Base-by-base conservation (phyloP, 1,139 yeast genomes). In the Taiozyma sp. region DNA sequence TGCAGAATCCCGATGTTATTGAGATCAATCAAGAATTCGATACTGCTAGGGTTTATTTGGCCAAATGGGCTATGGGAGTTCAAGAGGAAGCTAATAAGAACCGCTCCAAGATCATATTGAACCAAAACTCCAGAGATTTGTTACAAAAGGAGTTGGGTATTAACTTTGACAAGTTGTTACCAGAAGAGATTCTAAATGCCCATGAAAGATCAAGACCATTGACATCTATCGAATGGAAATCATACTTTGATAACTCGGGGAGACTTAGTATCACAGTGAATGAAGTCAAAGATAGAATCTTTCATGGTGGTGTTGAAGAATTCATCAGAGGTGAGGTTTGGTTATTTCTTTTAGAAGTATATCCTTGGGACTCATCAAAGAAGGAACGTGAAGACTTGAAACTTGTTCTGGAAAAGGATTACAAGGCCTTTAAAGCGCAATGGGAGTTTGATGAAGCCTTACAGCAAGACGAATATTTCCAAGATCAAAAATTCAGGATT, bases 51-150 rank as follows among this genome's bases (percentile, higher is more conserved):
- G 87, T 90, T 4, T 93, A 90, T 65, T 73, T 93, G 54, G 98
- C 99, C 6, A 90, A 90, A 70, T 93, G 99, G 99, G 98, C 99
- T 0, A 79, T 89, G 61, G 90, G 90, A 42, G 95, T 93, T 28
- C 95, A 93, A 59, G 95, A 90, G 62, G 96, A 93, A 64, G 95
- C 97, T 1, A 95, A 88, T 61, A 79, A 78, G 57, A 80, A 86
- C 46, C 83, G 87, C 53, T 73, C 77, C 45, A 73, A 74, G 58
- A 70, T 72, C 49, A 77, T 81, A 57, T 70, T 88, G 52, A 81
- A 81, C 57, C 81, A 81, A 48, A 78, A 78, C n/a, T 76, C 84
- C 52, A 77, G 81, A 55, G 75, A 75, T 42, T 68, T 83, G 45
- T 69, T 88, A 44, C 80, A 80, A 46, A 77, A 79, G 49, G 96